Evolutionary conservation across 2,329 filamentous ascomycete genomes (phyloP), one percentile per base, ranked within the genome.

Genomic region (Colletotrichum orbiculare): DNA sequence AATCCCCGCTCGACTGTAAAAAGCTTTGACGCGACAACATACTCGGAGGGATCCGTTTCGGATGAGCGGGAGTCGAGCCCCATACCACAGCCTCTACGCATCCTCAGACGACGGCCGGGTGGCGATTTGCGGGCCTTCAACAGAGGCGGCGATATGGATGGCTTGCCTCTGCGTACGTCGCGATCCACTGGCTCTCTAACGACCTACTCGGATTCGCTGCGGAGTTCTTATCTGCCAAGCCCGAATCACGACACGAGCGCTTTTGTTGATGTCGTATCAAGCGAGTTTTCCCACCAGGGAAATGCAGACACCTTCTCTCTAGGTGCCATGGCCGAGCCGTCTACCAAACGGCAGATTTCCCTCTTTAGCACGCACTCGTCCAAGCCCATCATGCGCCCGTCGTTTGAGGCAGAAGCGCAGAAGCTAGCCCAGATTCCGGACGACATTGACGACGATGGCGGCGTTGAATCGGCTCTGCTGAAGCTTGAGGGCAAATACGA

Each of bases 401-500:
- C 94, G 0, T 97, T 98, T 70, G 93, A 98, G 76, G 90, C 87
- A 3, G 94, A 97, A 71, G 93, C 96, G 1, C 89, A 94, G 64
- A 92, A 92, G 71, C 87, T 99, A 58, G 93, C 94, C 2, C 89
- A 92, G 60, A 92, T 98, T 34, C 93, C 95, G 0, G 94, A 97
- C 73, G 93, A 96, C 42, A 75, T 81, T 13, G 86, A 89, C 66
- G 90, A 91, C 49, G 92, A 96, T 73, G 93, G 93, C 7, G 95
- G 95, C 11, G 89, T 98, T 34, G 96, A 98, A 73, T 94, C 94
- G n/a, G 93, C 96, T 0, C 77, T 99, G 54, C 79, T 94, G 71
- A 99, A 98, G 73, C 84, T 99, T 0, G 96, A 99, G 79, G 96
- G 96, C 9, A 95, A 88, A 70, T 96, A 90, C 70, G 85, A 90